Base-by-base conservation (phyloP, 352 stramenopile species). In the Pythium angustatum region DNA sequence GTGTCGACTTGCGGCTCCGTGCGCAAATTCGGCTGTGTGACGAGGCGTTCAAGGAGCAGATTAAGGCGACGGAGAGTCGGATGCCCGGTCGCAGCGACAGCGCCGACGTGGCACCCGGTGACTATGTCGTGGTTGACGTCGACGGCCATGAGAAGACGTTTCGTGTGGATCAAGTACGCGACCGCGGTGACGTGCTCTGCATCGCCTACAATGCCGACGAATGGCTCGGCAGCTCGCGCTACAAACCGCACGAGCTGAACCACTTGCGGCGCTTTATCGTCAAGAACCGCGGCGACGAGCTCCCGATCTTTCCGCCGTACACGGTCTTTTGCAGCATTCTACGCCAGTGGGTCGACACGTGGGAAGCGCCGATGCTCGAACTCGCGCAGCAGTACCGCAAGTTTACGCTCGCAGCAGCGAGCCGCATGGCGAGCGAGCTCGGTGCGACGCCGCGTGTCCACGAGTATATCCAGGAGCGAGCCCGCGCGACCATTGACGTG, bases 311-410 rank as follows among this genome's bases (percentile, higher is more conserved):
- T 22, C 55, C 63, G 14, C 58, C 66, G 11, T 66, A 69, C 28
- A 41, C 38, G 0, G 63, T 59, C 2, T 83, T 85, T 44, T 76
- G 68, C 65, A 76, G 76, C 60, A 66, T 85, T 6, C 71, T 81
- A 27, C 69, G 64, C 0, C 63, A 69, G n/a, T 79, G 66, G 33
- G 73, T 84, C 22, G 73, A 76, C 15, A 64, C 66, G 47, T 84
- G 76, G 73, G 55, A 70, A 11, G 11, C 45, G 12, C 73, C 73
- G 3, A 77, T 68, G 5, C 49, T 72, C 36, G 55, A 65, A n/a
- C 66, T 81, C 12, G 26, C 72, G 41, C 1, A 21, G 5, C 49
- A 68, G 22, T 83, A 79, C 40, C 60, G 63, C 3, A 24, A 66
- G 4, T 60, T 73, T 19, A 79, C 76, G 5, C 68, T 71, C 12